Conservation (phyloP, 345 rosid species). For the Sisymbrium altissimum region DNA sequence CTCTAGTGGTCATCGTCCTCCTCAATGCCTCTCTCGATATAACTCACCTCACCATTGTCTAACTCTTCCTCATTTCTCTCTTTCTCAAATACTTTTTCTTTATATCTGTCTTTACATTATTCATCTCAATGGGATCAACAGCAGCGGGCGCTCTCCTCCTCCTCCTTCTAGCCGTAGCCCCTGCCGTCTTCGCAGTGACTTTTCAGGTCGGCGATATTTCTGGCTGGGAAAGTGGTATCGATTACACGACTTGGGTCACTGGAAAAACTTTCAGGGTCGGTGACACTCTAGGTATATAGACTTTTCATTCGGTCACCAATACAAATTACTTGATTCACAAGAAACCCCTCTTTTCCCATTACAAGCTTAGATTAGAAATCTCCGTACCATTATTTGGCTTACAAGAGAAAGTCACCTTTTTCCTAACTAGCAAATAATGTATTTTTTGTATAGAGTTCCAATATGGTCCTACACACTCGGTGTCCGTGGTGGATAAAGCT, state of each 20-base stretch:
- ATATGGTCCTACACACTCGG: slow-evolving; percentile 26
- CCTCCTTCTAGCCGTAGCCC: slow-evolving; percentile 21
- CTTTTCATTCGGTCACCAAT: not conserved
- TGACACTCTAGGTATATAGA: slow-evolving; percentile 30
- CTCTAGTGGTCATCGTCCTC: no score
- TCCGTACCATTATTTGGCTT: no score
- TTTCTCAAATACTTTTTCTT: no score
- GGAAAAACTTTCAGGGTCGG: slow-evolving; percentile 40
- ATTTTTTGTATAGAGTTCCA: slow-evolving; percentile 21
- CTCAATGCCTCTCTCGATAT: no score
- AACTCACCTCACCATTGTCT: no score
- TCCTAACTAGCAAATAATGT: not conserved
- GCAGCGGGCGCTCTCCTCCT: slow-evolving; percentile 11
- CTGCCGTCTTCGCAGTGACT: slow-evolving; percentile 28
- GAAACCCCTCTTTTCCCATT: not conserved
- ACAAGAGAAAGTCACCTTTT: not conserved
- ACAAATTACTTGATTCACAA: not conserved
- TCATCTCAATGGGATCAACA: slow-evolving; percentile 4
- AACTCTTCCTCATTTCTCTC: no score
- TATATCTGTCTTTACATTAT: no score
- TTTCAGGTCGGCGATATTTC: slow-evolving; percentile 29
- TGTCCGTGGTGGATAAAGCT: slow-evolving; percentile 28
- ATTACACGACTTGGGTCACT: slow-evolving; percentile 30
- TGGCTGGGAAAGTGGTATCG: slow-evolving; percentile 24
- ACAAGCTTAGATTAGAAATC: not conserved